Evolutionary conservation across 768 basidiomycete species (phyloP).

Genomic region (Phylloporus arenicola): DNA sequence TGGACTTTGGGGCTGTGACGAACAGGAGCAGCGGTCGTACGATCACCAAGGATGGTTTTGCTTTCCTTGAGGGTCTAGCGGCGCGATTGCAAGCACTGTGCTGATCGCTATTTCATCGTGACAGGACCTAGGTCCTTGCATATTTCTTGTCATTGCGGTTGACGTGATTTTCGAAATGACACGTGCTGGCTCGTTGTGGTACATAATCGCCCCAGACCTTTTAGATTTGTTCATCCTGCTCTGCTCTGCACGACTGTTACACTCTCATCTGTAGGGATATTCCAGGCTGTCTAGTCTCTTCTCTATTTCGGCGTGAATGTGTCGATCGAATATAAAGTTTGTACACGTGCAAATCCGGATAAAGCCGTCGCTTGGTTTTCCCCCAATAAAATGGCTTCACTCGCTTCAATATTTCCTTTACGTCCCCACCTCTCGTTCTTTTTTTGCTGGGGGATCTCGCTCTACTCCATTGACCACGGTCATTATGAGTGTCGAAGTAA

Average conservation of each 20-base stretch:
- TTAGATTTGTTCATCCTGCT: background rate
- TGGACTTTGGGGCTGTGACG: constrained; percentile 66
- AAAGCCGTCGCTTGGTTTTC: constrained; percentile 15
- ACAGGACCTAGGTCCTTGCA: background rate
- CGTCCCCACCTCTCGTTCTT: background rate
- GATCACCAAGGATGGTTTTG: constrained; percentile 73
- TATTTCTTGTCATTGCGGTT: background rate
- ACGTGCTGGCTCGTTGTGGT: background rate
- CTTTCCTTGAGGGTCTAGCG: constrained; percentile 59
- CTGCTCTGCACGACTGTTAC: no score
- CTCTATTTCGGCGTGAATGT: background rate
- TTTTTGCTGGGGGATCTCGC: background rate
- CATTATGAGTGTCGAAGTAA: constrained; percentile 16
- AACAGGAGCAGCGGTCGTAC: constrained; percentile 64
- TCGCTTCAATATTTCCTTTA: background rate
- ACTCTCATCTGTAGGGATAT: no score
- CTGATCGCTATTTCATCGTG: background rate
- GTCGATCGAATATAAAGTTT: background rate
- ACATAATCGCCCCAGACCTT: background rate
- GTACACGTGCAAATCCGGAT: constrained; percentile 28
- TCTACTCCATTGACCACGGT: constrained; percentile 10
- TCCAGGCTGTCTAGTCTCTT: no score
- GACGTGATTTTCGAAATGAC: no score
- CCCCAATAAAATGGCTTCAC: constrained; percentile 26
- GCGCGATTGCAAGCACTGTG: constrained; percentile 40